Evolutionary conservation across 2,329 filamentous ascomycete species (phyloP), one percentile per base, ranked within the genome.

Genomic region (Calonectria pseudoturangicola): DNA sequence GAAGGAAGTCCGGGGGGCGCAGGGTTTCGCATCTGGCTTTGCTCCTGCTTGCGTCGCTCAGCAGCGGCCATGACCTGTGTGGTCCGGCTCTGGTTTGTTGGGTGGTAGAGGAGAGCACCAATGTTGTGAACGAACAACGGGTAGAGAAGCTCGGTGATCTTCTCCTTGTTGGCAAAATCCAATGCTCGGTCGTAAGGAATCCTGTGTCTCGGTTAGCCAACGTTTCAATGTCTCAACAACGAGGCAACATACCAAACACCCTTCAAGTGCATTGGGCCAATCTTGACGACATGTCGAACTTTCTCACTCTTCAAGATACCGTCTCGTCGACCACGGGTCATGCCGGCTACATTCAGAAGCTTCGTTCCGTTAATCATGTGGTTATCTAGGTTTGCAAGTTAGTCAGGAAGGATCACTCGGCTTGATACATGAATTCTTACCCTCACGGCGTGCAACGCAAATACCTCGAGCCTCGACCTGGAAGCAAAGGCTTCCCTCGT

Each of bases 281-380:
- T 98, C 87, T 99, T 99, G 73, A 98, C 97, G 15, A 98, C 97
- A 84, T 98, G 96, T 78, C 97, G 93, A 70, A 96, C 92, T 86
- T 98, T 99, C 85, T 98, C 97, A 83, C 96, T 98, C 87, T 99
- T 99, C 71, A 99, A 86, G 77, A 99, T 98, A 60, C 97, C 97
- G 82, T 99, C 97, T 81, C 97, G 92, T 76, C 97, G 93, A 69
- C 97, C 97, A 83, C 97, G 92, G 16, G 97, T 99, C 97, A 99
- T 99, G 15, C 97, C 96, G 64, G 97, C 97, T 66, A 99, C 97
- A 77, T 99, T 99, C 71, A 98, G 87, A 70, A 99, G 88, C 85
- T 98, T 99, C 1, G 97, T 99, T 21, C 97, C 97, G 81, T 98
- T 99, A 84, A 99, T 98, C 95, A 99, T 98, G 86, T 98, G 95